Percentiles rank a stretch among this genome's conserved stretches.
phyloP scores from a whole-genome alignment of 352 stramenopile genomes.

The Globisporangium splendens region DNA sequence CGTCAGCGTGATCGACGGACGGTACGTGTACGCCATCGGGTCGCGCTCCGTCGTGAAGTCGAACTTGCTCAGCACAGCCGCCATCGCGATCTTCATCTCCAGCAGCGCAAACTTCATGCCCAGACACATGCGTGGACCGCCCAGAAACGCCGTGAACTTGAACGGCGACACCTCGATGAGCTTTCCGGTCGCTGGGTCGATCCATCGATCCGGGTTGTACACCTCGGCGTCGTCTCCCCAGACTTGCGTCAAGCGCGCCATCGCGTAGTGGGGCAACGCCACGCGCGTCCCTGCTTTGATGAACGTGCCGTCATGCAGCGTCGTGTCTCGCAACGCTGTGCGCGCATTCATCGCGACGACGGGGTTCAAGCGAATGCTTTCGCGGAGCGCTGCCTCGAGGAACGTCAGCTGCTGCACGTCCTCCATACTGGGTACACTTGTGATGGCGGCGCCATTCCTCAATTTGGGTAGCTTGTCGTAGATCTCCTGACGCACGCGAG shows the following conservation, averaged over 20 bases:
- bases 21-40: slow-evolving; percentile 22
- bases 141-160: slow-evolving; percentile 48
- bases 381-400: slow-evolving; percentile 42
- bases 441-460: slow-evolving; percentile 1
- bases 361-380: slow-evolving; percentile 52
- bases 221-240: slow-evolving; percentile 43
- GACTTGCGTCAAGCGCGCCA: slow-evolving; percentile 26
- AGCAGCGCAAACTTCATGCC: slow-evolving; percentile 40
- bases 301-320: slow-evolving; percentile 49
- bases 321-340: slow-evolving; percentile 25
- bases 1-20: slow-evolving; percentile 22
- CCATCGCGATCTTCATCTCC: slow-evolving; percentile 39
- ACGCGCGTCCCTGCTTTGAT: slow-evolving; percentile 31
- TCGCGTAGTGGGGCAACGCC: slow-evolving; percentile 36
- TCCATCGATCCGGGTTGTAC: slow-evolving; percentile 48
- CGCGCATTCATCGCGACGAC: slow-evolving; percentile 34
- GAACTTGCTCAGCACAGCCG: slow-evolving; percentile 31
- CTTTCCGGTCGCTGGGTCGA: slow-evolving; percentile 28
- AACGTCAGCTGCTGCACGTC: slow-evolving; percentile 45
- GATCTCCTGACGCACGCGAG: slow-evolving; percentile 29
- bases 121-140: slow-evolving; percentile 39
- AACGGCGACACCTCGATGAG: slow-evolving; percentile 26
- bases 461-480: slow-evolving; percentile 26
- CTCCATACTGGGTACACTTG: slow-evolving; percentile 28
- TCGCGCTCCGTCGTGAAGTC: slow-evolving; percentile 21